Evolutionary conservation across 495 filamentous ascomycete genomes (phyloP), one percentile per base, ranked within the genome.

Genomic region (Neurospora discreta): DNA sequence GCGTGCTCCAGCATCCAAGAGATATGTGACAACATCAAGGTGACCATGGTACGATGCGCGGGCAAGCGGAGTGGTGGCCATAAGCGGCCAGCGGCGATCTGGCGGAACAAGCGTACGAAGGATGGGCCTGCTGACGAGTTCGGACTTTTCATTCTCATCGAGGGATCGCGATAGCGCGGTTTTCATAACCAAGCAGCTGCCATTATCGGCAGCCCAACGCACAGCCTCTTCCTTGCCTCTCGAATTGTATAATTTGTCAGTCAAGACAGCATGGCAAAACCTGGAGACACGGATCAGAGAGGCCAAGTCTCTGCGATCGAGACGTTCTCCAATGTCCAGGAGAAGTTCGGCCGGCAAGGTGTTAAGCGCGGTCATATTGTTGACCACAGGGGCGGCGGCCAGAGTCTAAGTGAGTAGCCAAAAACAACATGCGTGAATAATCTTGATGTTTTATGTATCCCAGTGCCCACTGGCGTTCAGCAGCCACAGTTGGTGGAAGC

Each of bases 1-100:
- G 5, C 30, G 5, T 41, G 73, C 70, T 30, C 73, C 73, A 65
- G 65, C 10, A n/a, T 74, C 70, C 16, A 74, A 67, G 18, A 74
- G 65, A 30, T 39, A 74, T 5, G 16, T 41, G 42, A 74, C 73
- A 38, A 72, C 39, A 33, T 69, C 60, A 40, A 69, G 26, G 36
- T 72, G 58, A 36, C 73, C 73, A 16, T 10, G 23, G 42, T 65
- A 65, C 16, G 52, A 65, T 18, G 23, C n/a, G 38, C 70, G 68
- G 13, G 73, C 73, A n/a, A 73, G 69, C 23, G 68, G 71, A 38
- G 68, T 72, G 18, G 68, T 72, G 18, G 52, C 15, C 9, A 7
- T 15, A 1, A 26, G 2, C 46, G 11, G 20, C 23, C 11, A 0
- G 20, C 23, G 11, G 46, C 5, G 20, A 13, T 58, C 46, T 58